These are phyloP conservation scores for Acer campestre DNA, from an alignment of 345 rosid genomes.

Conservation along the genomic window DNA sequence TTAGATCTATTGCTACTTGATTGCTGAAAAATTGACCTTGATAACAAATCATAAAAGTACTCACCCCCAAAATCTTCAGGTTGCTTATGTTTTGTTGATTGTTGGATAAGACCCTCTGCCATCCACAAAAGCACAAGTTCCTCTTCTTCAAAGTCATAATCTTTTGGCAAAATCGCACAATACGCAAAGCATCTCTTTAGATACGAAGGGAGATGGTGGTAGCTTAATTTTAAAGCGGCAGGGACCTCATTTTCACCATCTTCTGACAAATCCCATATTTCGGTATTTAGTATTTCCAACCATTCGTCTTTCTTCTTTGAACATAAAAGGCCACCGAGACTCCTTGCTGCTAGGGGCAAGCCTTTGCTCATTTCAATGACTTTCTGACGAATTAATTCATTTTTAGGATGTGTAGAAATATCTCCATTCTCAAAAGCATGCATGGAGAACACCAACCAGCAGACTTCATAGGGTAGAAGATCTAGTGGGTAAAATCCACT, in stretches of 20 bases:
- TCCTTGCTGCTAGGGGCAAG: background rate
- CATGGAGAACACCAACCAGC: background rate
- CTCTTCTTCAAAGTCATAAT: background rate
- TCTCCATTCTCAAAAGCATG: background rate
- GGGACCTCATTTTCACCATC: background rate
- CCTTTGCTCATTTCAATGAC: background rate
- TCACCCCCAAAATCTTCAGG: slow-evolving; percentile 1
- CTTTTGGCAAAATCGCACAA: slow-evolving; percentile 18
- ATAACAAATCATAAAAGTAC: background rate
- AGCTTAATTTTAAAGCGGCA: background rate
- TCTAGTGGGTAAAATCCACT: no score
- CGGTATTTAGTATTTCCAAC: background rate
- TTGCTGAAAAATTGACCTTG: slow-evolving; percentile 20
- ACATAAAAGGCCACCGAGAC: background rate
- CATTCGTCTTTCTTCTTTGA: background rate
- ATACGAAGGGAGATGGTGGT: slow-evolving; percentile 22
- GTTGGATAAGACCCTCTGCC: slow-evolving; percentile 25
- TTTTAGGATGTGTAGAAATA: background rate
- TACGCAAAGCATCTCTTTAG: slow-evolving; percentile 37
- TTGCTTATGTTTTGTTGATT: background rate
- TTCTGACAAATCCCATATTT: background rate
- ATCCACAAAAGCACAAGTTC: slow-evolving; percentile 28
- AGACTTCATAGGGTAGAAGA: background rate
- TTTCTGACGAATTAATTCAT: background rate
- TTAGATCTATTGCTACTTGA: background rate